Evolutionary conservation across 2,329 filamentous ascomycete species (phyloP), one percentile per base, ranked within the genome.

Genomic region (Fusarium sororula): DNA sequence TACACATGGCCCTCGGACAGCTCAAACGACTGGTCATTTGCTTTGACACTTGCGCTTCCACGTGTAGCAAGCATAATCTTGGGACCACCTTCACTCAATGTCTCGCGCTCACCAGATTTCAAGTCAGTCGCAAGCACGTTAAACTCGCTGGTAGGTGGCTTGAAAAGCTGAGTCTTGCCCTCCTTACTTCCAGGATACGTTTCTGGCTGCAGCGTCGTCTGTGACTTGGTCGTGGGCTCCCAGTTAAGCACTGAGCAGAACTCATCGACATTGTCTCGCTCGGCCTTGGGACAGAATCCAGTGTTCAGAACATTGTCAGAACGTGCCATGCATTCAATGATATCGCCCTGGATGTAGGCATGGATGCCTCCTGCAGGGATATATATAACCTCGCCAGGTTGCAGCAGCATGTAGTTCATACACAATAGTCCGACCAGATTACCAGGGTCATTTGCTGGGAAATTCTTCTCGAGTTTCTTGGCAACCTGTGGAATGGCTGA

Each of bases 281-380:
- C 90, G 0, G 89, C 88, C 3, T 85, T 85, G 0, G 92, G 92
- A 74, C 92, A 94, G 84, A 95, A 94, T 0, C 93, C 92, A 1
- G 89, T 90, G 80, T 93, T 93, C 56, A 95, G 85, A 5, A 95
- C 92, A 66, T 94, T 94, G 83, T 94, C 91, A 26, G 87, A 90
- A 13, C 92, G 87, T 4, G 92, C 92, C 92, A 94, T 94, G 82
- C 92, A 94, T 81, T 94, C 92, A 75, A 94, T 90, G 58, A 94
- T 93, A 78, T 94, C 90, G 7, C 93, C 93, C 8, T 87, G 87
- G 0, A 94, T 84, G 78, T 94, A 94, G 1, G 92, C 92, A 78
- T 94, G 92, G 61, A 94, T 92, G 9, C 91, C 92, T 73, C 94
- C 92, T 2, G 91, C 91, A 0, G 92, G 92, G 22, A 94, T 91